Base-by-base conservation (phyloP, 352 stramenopile species). In the Globisporangium polare region DNA sequence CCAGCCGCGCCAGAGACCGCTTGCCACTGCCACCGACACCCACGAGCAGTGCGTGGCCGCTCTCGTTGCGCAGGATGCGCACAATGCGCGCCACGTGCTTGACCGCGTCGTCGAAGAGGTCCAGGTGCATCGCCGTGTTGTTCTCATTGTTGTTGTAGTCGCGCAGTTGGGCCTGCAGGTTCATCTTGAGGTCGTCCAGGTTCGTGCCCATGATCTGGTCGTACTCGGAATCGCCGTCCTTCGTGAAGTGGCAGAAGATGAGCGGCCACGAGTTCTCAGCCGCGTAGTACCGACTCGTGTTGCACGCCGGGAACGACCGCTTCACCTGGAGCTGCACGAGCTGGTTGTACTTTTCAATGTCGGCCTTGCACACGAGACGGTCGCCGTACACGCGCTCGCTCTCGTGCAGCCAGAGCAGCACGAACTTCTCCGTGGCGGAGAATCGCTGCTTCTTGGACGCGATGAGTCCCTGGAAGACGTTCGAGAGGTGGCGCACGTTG, bases 71-170 rank as follows among this genome's bases (percentile, higher is more conserved):
- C 42, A 99, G 61, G 51, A 99, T 98, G 45, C 96, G 90, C 27
- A 97, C 86, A 58, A 99, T 98, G 2, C 96, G 82, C 45, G 92
- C 92, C 20, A 99, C 88, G 63, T 99, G 96, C 67, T 97, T 97
- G 52, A 99, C 95, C 9, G 95, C 96, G 66, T 99, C 95, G 52
- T 99, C 94, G 71, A 99, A 99, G 0, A 99, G 74, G 58, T 98
- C 94, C 10, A 99, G 67, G 65, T 99, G 90, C 94, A 99, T 98
- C 24, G 89, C 92, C 15, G 95, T 90, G 68, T 99, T 98, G 68
- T 88, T 96, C 66, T 99, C 92, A 71, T 99, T 94, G 65, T 92
- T 92, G 69, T 96, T 99, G 86, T 98, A 98, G 17, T 98, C 90
- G 5, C 86, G 71, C 13, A 99, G 69, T 37, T 97, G 90, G 1